Evolutionary conservation across 169 alveolate genomes (phyloP).

Genomic region (Plasmodium yoelii): DNA sequence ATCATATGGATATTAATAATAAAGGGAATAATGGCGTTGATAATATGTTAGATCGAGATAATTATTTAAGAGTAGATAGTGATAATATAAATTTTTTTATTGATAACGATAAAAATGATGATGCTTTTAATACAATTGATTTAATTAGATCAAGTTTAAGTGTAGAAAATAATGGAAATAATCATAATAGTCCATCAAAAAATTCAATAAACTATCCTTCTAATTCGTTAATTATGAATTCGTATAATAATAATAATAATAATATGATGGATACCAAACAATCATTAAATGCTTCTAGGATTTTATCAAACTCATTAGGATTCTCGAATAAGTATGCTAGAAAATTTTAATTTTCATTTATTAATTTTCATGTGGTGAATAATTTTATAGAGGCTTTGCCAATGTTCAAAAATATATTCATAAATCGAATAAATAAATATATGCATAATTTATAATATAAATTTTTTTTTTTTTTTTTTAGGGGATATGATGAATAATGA

Average conservation of each 20-base stretch:
- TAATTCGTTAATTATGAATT: slow-evolving; percentile 5
- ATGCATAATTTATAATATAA: no score
- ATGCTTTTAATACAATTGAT: slow-evolving; percentile 37
- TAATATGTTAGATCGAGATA: neutral
- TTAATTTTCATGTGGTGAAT: slow-evolving; percentile 41
- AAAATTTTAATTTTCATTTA: slow-evolving; percentile 30
- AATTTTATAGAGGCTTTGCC: slow-evolving; percentile 33
- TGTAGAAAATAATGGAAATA: slow-evolving; percentile 2
- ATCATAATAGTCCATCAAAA: neutral
- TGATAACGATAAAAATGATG: slow-evolving; percentile 53
- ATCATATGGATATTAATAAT: neutral
- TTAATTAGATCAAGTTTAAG: slow-evolving; percentile 41
- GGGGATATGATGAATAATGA: no score
- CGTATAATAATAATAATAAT: slow-evolving; percentile 14
- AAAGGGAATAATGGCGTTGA: neutral
- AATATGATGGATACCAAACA: slow-evolving; percentile 4
- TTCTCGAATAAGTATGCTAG: slow-evolving; percentile 52
- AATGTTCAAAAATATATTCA: no score
- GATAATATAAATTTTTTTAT: slow-evolving; percentile 48
- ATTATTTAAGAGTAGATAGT: slow-evolving; percentile 6
- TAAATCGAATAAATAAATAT: no score
- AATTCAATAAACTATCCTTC: neutral
- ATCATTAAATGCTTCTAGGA: slow-evolving; percentile 34
- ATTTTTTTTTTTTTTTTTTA: no score
- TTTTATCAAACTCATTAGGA: slow-evolving; percentile 49